Evolutionary conservation across 2,329 filamentous ascomycete genomes (phyloP).

Genomic region (Apiospora saccharicola): DNA sequence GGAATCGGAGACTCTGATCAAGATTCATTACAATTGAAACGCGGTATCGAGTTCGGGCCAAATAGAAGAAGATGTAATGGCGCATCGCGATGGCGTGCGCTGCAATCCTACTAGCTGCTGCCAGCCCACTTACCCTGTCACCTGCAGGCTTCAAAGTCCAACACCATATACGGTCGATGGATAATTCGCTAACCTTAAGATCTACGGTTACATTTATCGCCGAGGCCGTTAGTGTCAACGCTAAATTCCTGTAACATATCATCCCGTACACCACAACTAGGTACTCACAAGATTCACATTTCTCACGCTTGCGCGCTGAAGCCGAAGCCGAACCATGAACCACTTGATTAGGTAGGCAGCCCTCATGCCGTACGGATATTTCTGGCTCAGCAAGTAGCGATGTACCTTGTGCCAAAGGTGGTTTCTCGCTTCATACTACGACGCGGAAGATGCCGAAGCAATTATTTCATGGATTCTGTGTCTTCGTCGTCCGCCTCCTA

Average conservation of each 20-base stretch:
- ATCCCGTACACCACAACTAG: background rate
- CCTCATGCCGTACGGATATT: background rate
- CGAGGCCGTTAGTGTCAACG: background rate
- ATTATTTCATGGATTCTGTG: background rate
- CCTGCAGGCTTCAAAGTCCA: background rate
- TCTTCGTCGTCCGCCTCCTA: too few species aligned
- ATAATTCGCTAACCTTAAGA: background rate
- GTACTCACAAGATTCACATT: background rate
- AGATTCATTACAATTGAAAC: background rate
- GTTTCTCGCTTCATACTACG: background rate
- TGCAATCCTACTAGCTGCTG: background rate
- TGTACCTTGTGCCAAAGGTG: background rate
- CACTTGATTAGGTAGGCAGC: background rate
- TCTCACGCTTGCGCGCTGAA: background rate
- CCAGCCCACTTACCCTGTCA: background rate
- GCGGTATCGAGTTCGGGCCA: background rate
- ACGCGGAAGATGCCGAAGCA: background rate
- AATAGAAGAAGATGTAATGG: background rate
- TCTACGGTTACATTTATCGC: background rate
- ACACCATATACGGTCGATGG: background rate
- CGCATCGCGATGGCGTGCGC: conserved; percentile 6
- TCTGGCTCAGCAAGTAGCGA: background rate
- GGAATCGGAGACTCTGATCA: background rate
- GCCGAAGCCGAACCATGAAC: background rate
- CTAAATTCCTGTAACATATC: background rate